A percentile compares a stretch with the other conserved stretches of the same genome.
Conservation (phyloP, 1,284 basidiomycete species). For the Boletus smithii region DNA sequence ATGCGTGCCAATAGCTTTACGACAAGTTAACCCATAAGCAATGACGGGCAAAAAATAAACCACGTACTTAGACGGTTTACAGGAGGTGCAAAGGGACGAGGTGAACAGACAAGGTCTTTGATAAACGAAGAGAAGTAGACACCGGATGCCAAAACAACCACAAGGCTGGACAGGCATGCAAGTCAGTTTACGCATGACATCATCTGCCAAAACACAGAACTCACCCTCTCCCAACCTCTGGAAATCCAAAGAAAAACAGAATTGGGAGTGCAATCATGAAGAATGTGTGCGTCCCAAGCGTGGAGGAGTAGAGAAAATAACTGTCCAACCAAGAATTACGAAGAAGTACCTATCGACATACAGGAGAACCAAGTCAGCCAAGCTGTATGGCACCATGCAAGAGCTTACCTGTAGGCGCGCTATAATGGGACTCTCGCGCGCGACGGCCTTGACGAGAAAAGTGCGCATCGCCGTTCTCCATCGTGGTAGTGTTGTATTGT, state of each 20-base stretch:
- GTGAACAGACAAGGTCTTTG: constrained; percentile 90
- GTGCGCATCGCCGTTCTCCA: constrained; percentile 71
- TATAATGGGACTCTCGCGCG: constrained; percentile 64
- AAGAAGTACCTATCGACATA: constrained; percentile 44
- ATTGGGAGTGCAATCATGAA: constrained; percentile 89
- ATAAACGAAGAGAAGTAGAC: constrained; percentile 82
- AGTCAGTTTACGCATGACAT: background rate
- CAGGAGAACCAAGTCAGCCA: constrained; percentile 8
- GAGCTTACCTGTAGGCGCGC: constrained; percentile 64
- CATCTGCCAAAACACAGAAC: constrained; percentile 24
- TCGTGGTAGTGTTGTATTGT: constrained; percentile 23
- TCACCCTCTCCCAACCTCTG: constrained; percentile 70
- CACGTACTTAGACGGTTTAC: constrained; percentile 79
- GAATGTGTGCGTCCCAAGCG: constrained; percentile 91
- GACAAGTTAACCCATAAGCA: background rate
- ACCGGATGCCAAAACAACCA: constrained; percentile 75
- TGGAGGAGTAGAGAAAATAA: constrained; percentile 89
- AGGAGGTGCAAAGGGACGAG: constrained; percentile 88
- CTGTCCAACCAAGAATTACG: constrained; percentile 74
- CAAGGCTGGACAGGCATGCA: constrained; percentile 45
- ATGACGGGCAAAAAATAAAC: background rate
- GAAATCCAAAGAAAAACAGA: constrained; percentile 84
- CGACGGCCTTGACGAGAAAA: constrained; percentile 55
- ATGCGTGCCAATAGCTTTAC: constrained; percentile 74
- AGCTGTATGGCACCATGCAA: background rate